Conservation (phyloP, 257 asterid species). For the Nicotiana knightiana region DNA sequence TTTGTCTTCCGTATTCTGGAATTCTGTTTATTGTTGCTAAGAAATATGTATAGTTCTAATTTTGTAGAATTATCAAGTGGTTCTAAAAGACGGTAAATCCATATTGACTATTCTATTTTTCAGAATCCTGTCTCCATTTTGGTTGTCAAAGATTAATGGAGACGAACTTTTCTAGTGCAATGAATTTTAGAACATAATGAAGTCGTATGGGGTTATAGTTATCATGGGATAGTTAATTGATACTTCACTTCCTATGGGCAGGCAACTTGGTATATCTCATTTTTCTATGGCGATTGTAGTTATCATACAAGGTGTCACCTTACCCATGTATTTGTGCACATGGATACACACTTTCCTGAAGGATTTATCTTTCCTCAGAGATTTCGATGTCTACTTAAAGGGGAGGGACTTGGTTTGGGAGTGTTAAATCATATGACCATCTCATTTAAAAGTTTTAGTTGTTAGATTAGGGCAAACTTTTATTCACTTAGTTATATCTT, state of each 20-base stretch:
- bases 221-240: neutral
- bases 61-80: neutral
- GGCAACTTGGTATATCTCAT: neutral
- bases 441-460: neutral
- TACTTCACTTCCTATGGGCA: neutral
- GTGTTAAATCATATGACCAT: neutral
- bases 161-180: neutral
- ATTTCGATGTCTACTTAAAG: neutral
- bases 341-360: neutral
- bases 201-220: neutral
- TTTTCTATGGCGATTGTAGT: neutral
- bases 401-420: neutral
- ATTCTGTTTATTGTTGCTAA: neutral
- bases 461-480: neutral
- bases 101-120: neutral
- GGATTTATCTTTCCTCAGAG: neutral
- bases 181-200: neutral
- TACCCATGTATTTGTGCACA: neutral
- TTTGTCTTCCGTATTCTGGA: neutral
- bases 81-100: neutral
- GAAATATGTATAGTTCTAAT: neutral
- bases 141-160: neutral
- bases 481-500: neutral
- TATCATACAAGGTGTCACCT: neutral
- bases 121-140: neutral